Base-by-base conservation (phyloP, 1,284 basidiomycete species). In the Neonothopanus nambi region DNA sequence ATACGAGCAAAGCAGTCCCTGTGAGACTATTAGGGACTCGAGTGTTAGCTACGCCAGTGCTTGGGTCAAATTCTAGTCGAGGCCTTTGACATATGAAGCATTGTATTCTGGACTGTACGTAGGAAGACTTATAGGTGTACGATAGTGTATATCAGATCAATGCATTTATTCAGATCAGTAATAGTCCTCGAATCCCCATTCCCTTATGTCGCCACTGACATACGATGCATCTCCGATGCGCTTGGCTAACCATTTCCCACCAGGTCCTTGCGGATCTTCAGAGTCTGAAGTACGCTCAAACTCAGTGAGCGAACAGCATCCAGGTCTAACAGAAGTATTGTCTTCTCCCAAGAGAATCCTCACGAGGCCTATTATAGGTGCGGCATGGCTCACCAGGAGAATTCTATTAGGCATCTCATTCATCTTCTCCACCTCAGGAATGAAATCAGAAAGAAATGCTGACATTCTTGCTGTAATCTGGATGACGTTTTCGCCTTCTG, bases 1-100 rank as follows among this genome's bases (percentile, higher is more conserved):
- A 59, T 98, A 98, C 67, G 93, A 93, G 68, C 96, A 98, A 73
- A 98, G 95, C 66, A 91, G 86, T 64, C 72, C 80, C 57, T 95
- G 91, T 64, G 57, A 76, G 55, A 81, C 70, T 5, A 67, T 89
- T 42, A 73, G 76, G 38, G 93, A 95, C 68, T 93, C 89, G 44
- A 96, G 93, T 65, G 96, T 99, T 33, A 96, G 93, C 67, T 99
- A 99, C 68, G 95, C 95, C 2, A 94, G 93, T 65, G 96, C 89
- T 21, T 92, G 84, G 70, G 72, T 93, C 45, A 76, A 71, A 40
- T 80, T 88, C 62, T 78, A 71, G 62, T 28, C 11, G 12, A 41
- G 33, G 33, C 37, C 21, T 15, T 15, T 28, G 18, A 33, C 45
- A 21, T 36, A 13, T 17, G 36, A n/a, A n/a, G n/a, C n/a, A n/a